Conservation (phyloP, 371 early-diverging fungal genomes). For the Lichtheimia ornata region DNA sequence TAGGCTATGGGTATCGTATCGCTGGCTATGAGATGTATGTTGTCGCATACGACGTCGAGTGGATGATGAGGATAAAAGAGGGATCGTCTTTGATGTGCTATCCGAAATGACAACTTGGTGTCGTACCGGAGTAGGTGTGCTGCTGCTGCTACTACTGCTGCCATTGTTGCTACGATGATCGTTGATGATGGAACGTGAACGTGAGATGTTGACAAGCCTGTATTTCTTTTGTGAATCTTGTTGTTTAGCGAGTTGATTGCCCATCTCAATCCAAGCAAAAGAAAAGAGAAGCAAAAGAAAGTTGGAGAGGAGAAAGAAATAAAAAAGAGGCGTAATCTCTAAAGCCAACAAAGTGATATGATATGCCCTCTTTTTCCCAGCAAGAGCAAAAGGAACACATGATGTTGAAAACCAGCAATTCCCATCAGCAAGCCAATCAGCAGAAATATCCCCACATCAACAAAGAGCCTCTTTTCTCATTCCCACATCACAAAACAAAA, state of each 20-base stretch:
- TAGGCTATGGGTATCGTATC: slow-evolving; percentile 6
- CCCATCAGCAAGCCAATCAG: too few species aligned
- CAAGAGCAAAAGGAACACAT: neutral
- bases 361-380: neutral
- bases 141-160: neutral
- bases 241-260: slow-evolving; percentile 14
- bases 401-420: too few species aligned
- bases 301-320: slow-evolving; percentile 1
- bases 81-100: slow-evolving; percentile 14
- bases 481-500: too few species aligned
- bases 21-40: neutral
- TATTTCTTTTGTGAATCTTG: neutral
- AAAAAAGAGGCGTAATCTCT: slow-evolving; percentile 1
- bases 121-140: slow-evolving; percentile 21
- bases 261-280: neutral
- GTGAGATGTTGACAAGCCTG: too few species aligned
- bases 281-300: neutral
- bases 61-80: slow-evolving; percentile 11
- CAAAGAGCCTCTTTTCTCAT: too few species aligned
- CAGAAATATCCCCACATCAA: too few species aligned
- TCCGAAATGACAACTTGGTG: slow-evolving; percentile 27
- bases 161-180: neutral
- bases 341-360: neutral
- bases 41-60: neutral
- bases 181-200: neutral